Evolutionary conservation across 768 basidiomycete genomes (phyloP), one percentile per base, ranked within the genome.

Genomic region (Rhodosporidiobolus odoratus): DNA sequence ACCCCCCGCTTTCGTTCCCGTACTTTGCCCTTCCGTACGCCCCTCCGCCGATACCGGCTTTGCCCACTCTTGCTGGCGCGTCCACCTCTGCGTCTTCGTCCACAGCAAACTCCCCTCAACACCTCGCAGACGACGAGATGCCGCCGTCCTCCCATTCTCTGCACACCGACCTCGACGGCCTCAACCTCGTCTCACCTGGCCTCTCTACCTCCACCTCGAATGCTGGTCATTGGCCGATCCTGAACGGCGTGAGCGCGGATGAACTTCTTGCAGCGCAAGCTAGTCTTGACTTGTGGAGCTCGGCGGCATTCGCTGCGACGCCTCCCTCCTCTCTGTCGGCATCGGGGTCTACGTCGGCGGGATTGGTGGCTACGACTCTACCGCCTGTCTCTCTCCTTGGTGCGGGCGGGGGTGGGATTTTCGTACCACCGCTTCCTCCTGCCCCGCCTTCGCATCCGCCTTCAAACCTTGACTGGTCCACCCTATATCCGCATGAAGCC

Each of bases 271-370:
- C 58, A 0, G 68, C 68, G 27, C 62, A 61, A 27, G 45, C 27
- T 2, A 53, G 43, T 25, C 68, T 69, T 52, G 68, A 69, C 37
- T 27, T 65, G 25, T 69, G 68, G 68, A 40, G 58, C 9, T 47
- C 62, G n/a, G 60, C 63, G 17, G 54, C 59, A 13, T 69, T 69
- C 35, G 13, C 16, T n/a, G 40, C 62, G 41, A 48, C 62, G 6
- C 15, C 21, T 3, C 13, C 3, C 7, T 34, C 45, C 27, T 12
- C 34, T 19, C 5, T 2, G 8, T 9, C 41, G 2, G 2, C 38
- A 25, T 15, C 38, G 38, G 10, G 23, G 38, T 35, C 32, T 32
- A 4, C 54, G 13, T 15, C 54, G 34, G 5, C 12, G 34, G 4
- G 2, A 7, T 17, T 37, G 25, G 23, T 25, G 30, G 41, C n/a